Conservation (phyloP, 1,139 yeast genomes). For the Zygoascus hellenicus region DNA sequence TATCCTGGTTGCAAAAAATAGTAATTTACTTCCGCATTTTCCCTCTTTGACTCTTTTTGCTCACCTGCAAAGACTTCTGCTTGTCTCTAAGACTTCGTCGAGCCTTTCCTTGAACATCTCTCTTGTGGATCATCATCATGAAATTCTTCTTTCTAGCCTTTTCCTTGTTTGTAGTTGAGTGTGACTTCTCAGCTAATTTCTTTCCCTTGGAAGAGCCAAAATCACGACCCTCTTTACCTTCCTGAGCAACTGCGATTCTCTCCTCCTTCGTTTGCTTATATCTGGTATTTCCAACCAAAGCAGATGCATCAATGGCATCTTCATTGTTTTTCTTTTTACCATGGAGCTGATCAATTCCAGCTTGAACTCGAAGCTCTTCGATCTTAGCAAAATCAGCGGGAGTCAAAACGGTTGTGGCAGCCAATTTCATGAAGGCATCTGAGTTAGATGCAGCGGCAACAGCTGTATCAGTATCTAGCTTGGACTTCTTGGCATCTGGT, state of each 20-base stretch:
- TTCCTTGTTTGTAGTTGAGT: constrained; percentile 90
- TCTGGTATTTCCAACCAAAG: constrained; percentile 77
- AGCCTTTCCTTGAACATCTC: constrained; percentile 89
- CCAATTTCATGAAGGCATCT: constrained; percentile 37
- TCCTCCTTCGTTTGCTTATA: constrained; percentile 87
- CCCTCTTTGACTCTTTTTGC: constrained; percentile 77
- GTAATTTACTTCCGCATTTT: constrained; percentile 7
- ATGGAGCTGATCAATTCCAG: constrained; percentile 74
- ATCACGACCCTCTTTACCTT: constrained; percentile 91
- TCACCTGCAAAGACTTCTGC: constrained; percentile 58
- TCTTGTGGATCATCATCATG: constrained; percentile 96
- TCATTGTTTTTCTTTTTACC: constrained; percentile 55
- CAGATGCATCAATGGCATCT: constrained; percentile 74
- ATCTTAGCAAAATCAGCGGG: constrained; percentile 97
- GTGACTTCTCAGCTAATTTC: constrained; percentile 55
- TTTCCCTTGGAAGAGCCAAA: constrained; percentile 86
- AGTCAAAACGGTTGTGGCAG: constrained; percentile 73
- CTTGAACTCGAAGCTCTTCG: constrained; percentile 76
- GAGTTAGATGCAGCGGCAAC: constrained; percentile 36
- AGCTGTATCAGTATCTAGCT: constrained; percentile 18
- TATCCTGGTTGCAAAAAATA: too few species aligned
- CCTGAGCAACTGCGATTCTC: constrained; percentile 76
- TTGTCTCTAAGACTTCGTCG: constrained; percentile 84
- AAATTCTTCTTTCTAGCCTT: constrained; percentile 98
- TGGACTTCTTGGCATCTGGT: constrained; percentile 25